phyloP scores from a whole-genome alignment of 2,329 filamentous ascomycete genomes.

The Fusarium papillatum region DNA sequence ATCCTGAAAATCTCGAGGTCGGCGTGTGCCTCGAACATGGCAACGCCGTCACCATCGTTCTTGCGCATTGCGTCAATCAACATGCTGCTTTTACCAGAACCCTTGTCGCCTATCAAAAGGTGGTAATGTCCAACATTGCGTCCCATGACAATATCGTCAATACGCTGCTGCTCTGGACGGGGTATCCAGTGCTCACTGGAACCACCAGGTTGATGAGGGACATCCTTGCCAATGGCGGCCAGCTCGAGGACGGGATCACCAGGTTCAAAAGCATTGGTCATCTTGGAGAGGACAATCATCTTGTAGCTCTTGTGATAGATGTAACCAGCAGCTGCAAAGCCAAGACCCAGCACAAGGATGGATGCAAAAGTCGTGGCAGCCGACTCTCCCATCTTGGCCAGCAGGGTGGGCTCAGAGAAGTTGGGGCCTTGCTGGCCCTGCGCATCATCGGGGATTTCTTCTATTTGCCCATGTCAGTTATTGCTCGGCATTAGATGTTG shows the following conservation, averaged over 20 bases:
- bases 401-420: conserved; percentile 51
- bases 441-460: conserved; percentile 19
- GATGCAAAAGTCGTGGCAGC: conserved; percentile 83
- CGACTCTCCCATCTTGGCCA: conserved; percentile 78
- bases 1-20: conserved; percentile 97
- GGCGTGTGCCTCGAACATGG: conserved; percentile 97
- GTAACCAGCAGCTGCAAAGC: conserved; percentile 77
- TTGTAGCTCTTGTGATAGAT: conserved; percentile 91
- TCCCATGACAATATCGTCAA: conserved; percentile 88
- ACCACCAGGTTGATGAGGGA: conserved; percentile 57
- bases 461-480: conserved; percentile 25
- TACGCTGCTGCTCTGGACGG: conserved; percentile 83
- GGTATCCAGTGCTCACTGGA: conserved; percentile 76
- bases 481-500: neutral
- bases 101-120: conserved; percentile 94
- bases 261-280: conserved; percentile 90
- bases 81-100: conserved; percentile 97
- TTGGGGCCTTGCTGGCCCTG: conserved; percentile 9
- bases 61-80: conserved; percentile 95
- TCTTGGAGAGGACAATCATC: conserved; percentile 89
- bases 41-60: conserved; percentile 87
- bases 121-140: conserved; percentile 85
- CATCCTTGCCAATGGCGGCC: conserved; percentile 74
- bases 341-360: conserved; percentile 77
- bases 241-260: conserved; percentile 92